A percentile compares a stretch with the other conserved stretches of the same genome.
Conservation (phyloP, 768 basidiomycete genomes). For the Agrocybe pediades region DNA sequence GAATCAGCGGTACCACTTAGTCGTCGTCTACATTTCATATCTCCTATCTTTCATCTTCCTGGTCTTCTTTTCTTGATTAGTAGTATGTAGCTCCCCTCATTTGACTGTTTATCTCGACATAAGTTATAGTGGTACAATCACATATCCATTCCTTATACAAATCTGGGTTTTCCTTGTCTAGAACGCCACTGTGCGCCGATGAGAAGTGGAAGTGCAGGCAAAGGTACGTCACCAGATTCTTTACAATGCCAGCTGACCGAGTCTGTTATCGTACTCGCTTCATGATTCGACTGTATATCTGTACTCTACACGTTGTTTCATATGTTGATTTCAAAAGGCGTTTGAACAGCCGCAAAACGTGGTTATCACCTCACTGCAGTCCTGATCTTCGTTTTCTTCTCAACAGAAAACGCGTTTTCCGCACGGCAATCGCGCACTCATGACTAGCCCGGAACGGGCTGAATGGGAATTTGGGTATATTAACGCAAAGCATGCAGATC, state of each 20-base stretch:
- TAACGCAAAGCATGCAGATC: constrained; percentile 34
- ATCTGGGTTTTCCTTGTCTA: no score
- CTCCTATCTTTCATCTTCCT: constrained; percentile 2
- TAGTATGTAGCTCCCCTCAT: constrained; percentile 6
- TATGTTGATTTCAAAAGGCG: constrained; percentile 5
- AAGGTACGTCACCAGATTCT: no score
- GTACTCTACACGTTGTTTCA: constrained; percentile 13
- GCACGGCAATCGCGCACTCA: constrained; percentile 8
- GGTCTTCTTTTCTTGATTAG: constrained; percentile 14
- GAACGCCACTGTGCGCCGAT: no score
- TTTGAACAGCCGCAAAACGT: constrained; percentile 12
- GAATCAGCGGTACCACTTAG: constrained; percentile 1
- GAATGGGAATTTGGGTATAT: background rate
- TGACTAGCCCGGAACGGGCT: background rate
- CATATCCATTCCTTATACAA: background rate
- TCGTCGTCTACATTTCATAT: background rate
- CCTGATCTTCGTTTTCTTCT: background rate
- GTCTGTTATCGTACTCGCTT: no score
- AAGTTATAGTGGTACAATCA: background rate
- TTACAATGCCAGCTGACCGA: no score
- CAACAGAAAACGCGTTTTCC: constrained; percentile 21
- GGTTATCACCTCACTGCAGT: constrained; percentile 11
- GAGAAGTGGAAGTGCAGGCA: no score
- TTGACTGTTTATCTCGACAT: background rate
- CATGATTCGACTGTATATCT: no score